A percentile compares a stretch with the other conserved stretches of the same genome.
Evolutionary conservation across 75 land plant species (phyloP).

Genomic region (Sequoiadendron giganteum): DNA sequence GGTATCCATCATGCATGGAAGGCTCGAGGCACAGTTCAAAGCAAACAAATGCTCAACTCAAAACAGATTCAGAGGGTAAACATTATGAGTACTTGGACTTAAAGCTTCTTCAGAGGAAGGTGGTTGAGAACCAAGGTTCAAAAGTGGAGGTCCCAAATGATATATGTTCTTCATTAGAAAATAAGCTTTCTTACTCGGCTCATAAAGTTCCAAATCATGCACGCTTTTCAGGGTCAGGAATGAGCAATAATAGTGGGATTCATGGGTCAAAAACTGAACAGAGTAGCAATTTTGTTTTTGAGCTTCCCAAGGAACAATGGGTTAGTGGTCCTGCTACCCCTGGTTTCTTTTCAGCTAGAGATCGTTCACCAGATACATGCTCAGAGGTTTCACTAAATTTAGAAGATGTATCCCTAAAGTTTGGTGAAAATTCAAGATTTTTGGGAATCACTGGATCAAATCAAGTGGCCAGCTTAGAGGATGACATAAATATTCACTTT

Average conservation of each 20-base stretch:
- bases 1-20: neutral
- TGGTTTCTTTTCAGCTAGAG: constrained; percentile 13
- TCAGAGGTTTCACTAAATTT: constrained; percentile 11
- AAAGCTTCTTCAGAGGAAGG: constrained; percentile 8
- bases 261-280: neutral
- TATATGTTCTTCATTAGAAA: neutral
- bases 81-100: constrained; percentile 9
- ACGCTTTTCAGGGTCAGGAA: neutral
- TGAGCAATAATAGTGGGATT: neutral
- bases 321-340: constrained; percentile 1
- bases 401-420: neutral
- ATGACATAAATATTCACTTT: constrained; percentile 6
- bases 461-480: constrained; percentile 1
- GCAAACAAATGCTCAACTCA: neutral
- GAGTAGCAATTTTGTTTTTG: neutral
- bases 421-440: neutral
- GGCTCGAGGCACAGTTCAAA: constrained; percentile 1
- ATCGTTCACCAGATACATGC: constrained; percentile 14
- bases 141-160: neutral
- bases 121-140: neutral
- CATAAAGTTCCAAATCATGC: neutral
- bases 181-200: neutral
- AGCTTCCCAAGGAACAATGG: constrained; percentile 13
- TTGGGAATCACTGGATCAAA: neutral
- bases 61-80: neutral